These are phyloP conservation scores for Paecilomyces sp. DNA, from an alignment of 2,329 filamentous ascomycete genomes.

Conservation along the genomic window DNA sequence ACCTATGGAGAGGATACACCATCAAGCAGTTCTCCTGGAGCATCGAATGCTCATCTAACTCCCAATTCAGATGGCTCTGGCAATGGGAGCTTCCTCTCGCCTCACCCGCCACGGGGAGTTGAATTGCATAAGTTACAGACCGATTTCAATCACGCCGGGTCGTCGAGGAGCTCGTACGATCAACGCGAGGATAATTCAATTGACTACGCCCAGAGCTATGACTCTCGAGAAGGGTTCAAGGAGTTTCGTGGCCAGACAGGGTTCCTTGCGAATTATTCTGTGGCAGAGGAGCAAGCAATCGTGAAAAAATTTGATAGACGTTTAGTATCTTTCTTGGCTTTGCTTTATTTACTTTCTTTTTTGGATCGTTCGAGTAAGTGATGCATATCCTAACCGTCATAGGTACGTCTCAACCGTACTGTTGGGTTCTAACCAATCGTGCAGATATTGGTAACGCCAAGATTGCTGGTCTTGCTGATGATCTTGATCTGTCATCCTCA, in stretches of 20 bases:
- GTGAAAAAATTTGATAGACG: conserved; percentile 68
- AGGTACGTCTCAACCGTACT: not conserved
- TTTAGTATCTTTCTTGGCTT: conserved; percentile 71
- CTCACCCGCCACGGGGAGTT: conserved; percentile 9
- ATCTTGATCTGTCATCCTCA: conserved; percentile 46
- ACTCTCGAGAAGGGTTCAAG: conserved; percentile 18
- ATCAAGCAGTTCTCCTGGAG: conserved; percentile 16
- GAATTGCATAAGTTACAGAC: conserved; percentile 26
- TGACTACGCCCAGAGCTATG: conserved; percentile 16
- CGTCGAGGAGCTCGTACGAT: conserved; percentile 6
- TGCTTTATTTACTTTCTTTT: conserved; percentile 80
- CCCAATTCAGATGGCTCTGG: conserved; percentile 27
- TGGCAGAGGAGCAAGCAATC: conserved; percentile 66
- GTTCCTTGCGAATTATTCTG: conserved; percentile 20
- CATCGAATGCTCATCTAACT: conserved; percentile 22
- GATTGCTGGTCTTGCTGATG: conserved; percentile 50
- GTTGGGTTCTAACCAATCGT: not conserved
- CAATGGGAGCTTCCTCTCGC: conserved; percentile 11
- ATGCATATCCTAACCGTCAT: not conserved
- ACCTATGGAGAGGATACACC: conserved; percentile 11
- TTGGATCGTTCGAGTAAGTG: conserved; percentile 73
- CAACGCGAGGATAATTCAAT: conserved; percentile 14
- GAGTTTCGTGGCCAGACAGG: conserved; percentile 17
- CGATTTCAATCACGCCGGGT: conserved; percentile 15
- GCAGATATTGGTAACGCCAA: conserved; percentile 56